Conservation (phyloP, 352 stramenopile species). For the Phytophthora pisi region DNA sequence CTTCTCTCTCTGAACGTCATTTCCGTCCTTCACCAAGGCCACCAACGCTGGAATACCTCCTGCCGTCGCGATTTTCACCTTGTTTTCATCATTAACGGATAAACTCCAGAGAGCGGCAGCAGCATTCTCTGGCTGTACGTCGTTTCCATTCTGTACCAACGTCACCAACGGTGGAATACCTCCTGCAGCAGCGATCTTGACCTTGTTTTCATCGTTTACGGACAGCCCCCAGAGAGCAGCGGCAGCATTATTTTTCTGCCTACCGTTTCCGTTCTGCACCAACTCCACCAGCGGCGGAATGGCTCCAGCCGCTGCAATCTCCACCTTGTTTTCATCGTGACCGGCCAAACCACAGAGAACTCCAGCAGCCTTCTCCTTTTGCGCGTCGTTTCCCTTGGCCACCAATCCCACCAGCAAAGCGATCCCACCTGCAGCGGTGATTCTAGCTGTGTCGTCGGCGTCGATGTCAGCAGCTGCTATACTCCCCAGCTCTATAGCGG, state of each 20-base stretch:
- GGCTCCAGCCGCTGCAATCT: background rate
- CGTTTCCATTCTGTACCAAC: background rate
- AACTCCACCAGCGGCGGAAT: background rate
- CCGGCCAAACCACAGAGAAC: background rate
- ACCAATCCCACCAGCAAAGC: background rate
- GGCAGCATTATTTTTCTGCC: background rate
- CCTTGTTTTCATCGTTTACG: background rate
- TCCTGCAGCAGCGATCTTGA: background rate
- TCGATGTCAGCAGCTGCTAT: too few relatives aligned
- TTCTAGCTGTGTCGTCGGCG: too few relatives aligned
- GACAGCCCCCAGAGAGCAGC: background rate
- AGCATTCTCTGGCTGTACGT: background rate
- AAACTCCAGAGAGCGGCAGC: background rate
- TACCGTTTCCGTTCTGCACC: background rate
- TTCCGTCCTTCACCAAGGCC: background rate
- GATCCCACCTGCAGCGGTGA: background rate
- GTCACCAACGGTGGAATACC: background rate
- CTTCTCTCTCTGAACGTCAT: background rate
- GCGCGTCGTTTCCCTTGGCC: background rate
- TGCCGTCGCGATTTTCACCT: background rate
- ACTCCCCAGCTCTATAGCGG: too few relatives aligned
- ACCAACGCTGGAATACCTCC: conserved; percentile 10
- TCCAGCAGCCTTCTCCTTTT: background rate
- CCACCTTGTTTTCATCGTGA: background rate
- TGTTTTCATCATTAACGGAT: background rate